Evolutionary conservation across 2,329 filamentous ascomycete genomes (phyloP), one percentile per base, ranked within the genome.

Genomic region (Paramyrothecium roridum): DNA sequence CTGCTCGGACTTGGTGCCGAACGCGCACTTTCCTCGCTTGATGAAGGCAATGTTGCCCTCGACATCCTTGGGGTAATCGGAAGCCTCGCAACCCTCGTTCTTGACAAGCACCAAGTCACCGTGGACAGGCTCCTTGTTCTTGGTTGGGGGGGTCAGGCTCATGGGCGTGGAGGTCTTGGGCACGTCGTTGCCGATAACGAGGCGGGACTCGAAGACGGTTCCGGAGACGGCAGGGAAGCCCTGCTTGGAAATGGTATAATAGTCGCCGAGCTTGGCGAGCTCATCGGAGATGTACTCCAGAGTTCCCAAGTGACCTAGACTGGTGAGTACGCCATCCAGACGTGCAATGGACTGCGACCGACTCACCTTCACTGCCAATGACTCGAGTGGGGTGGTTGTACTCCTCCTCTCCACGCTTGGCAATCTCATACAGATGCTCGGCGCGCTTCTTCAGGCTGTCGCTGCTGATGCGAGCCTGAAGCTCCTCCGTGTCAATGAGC

Each of bases 381-480:
- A 90, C 87, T 53, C 87, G 80, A 1, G 87, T 90, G 1, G 87
- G 87, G 62, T 87, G 87, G 57, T 82, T 81, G 65, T 85, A 88
- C 59, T 89, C 84, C 2, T 79, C 74, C 57, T 81, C 73, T 12
- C 80, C 79, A 52, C 79, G 73, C 67, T 86, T 76, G 1, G 87
- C 86, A 54, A 89, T 81, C 52, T 80, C 73, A 62, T 81, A 89
- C 10, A 91, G 79, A 45, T 82, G 69, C 62, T 86, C 75, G 4
- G 87, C 83, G 20, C 86, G 82, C 6, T 75, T 69, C 46, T 86
- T 70, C 8, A 91, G 80, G 22, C 80, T 82, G 19, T 81, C 72
- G 45, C 72, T 69, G 19, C 73, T 76, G 70, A 91, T 87, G 56
- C 73, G 74, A 17, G 71, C 73, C 69, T 89, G 83, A 2, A 89